Percentiles rank a stretch among this genome's conserved stretches.
Conservation (phyloP, 192 early-diverging fungal genomes). For the Spizellomyces sp. region DNA sequence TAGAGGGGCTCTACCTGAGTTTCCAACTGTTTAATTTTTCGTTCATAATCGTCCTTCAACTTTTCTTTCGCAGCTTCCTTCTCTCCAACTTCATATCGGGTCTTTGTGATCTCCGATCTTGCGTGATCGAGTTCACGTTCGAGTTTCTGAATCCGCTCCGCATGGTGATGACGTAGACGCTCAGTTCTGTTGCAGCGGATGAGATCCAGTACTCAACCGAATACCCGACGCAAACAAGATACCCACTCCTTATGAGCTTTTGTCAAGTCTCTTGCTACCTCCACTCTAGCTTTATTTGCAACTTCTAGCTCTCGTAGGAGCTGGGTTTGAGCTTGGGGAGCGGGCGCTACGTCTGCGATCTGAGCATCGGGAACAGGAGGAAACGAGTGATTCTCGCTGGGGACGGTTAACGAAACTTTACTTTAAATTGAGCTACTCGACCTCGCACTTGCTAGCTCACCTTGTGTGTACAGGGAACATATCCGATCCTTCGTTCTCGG, state of each 20-base stretch:
- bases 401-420: neutral
- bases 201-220: neutral
- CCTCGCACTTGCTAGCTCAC: neutral
- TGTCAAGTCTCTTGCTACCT: slow-evolving; percentile 42
- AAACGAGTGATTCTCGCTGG: neutral
- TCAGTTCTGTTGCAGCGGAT: slow-evolving; percentile 35
- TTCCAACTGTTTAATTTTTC: slow-evolving; percentile 43
- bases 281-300: slow-evolving; percentile 46
- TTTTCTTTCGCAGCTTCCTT: slow-evolving; percentile 33
- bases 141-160: slow-evolving; percentile 32
- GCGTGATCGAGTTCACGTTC: slow-evolving; percentile 41
- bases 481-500: neutral
- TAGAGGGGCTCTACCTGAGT: slow-evolving; percentile 2
- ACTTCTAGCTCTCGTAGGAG: slow-evolving; percentile 28
- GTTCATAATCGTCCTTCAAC: slow-evolving; percentile 50
- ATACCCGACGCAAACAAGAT: neutral
- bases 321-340: neutral
- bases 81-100: slow-evolving; percentile 31
- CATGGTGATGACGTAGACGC: slow-evolving; percentile 36
- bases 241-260: slow-evolving; percentile 46
- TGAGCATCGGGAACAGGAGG: neutral
- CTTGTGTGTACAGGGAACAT: slow-evolving; percentile 33
- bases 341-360: neutral
- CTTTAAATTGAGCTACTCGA: neutral
- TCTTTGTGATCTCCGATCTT: slow-evolving; percentile 29